These are phyloP conservation scores for Eucalyptus marginata DNA, from an alignment of 345 rosid species.

Conservation along the genomic window DNA sequence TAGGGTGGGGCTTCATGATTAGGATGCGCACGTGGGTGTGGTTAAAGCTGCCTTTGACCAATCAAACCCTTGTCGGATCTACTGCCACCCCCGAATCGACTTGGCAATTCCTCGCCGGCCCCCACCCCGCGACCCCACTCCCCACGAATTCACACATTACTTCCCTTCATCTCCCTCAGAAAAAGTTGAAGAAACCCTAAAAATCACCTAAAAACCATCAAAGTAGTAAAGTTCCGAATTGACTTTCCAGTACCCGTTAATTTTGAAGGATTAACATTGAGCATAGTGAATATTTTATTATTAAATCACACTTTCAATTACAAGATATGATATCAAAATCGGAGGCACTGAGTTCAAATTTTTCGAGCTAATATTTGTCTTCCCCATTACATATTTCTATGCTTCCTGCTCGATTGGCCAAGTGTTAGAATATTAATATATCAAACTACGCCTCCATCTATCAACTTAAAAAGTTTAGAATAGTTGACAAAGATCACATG, in stretches of 20 bases:
- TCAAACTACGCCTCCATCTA: fast-evolving
- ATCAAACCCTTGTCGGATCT: neutral
- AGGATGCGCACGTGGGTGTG: constrained; percentile 12
- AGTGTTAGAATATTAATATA: neutral
- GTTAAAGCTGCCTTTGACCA: constrained; percentile 15
- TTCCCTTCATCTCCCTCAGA: neutral
- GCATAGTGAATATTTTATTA: neutral
- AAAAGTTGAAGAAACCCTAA: neutral
- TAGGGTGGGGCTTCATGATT: neutral
- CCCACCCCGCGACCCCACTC: neutral
- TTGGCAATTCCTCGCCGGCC: neutral
- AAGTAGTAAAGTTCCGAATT: neutral
- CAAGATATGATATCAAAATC: neutral
- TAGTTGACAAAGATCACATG: neutral
- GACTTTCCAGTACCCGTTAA: neutral
- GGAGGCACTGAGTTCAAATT: fast-evolving
- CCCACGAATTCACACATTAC: no score
- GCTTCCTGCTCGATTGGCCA: neutral
- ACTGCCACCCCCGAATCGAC: neutral
- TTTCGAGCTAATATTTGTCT: fast-evolving
- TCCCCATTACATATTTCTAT: neutral
- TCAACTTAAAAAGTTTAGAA: neutral
- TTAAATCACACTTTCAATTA: neutral
- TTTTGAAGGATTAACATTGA: neutral
- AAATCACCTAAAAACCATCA: neutral